Evolutionary conservation across 2,329 filamentous ascomycete species (phyloP).

Genomic region (Tothia fuscella): DNA sequence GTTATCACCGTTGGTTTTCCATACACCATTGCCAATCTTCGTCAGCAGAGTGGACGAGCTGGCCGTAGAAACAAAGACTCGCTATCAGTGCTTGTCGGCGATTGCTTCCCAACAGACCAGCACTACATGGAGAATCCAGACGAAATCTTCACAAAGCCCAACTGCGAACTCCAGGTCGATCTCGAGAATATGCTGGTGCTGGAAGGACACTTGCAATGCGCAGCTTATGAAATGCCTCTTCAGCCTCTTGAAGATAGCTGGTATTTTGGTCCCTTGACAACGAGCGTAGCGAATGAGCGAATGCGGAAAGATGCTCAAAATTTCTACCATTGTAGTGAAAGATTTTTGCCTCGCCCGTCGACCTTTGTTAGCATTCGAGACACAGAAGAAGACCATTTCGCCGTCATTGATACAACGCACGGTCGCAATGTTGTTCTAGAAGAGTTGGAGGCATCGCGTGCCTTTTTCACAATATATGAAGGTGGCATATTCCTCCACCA

Average conservation of each 20-base stretch:
- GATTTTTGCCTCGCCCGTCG: slow-evolving; percentile 76
- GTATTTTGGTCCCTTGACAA: slow-evolving; percentile 70
- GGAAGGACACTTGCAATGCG: slow-evolving; percentile 91
- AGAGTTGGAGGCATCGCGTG: slow-evolving; percentile 90
- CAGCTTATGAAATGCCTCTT: slow-evolving; percentile 89
- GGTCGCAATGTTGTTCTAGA: slow-evolving; percentile 77
- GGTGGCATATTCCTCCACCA: slow-evolving; percentile 96
- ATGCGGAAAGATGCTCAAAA: slow-evolving; percentile 62
- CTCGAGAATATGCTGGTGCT: slow-evolving; percentile 82
- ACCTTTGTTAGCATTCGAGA: slow-evolving; percentile 79
- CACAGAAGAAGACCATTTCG: slow-evolving; percentile 83
- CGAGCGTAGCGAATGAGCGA: slow-evolving; percentile 59
- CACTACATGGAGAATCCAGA: slow-evolving; percentile 95
- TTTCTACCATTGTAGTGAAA: slow-evolving; percentile 81
- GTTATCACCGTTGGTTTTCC: slow-evolving; percentile 92
- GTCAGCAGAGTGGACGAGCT: slow-evolving; percentile 88
- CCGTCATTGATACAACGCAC: slow-evolving; percentile 79
- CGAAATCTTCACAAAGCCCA: slow-evolving; percentile 84
- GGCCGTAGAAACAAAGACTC: slow-evolving; percentile 90
- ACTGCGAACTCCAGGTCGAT: slow-evolving; percentile 80
- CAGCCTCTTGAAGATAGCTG: slow-evolving; percentile 58
- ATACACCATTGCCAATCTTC: slow-evolving; percentile 85
- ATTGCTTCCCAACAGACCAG: slow-evolving; percentile 83
- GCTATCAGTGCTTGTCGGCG: slow-evolving; percentile 77
- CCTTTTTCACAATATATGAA: slow-evolving; percentile 92